Base-by-base conservation (phyloP, 345 rosid species). In the Dovyalis caffra region DNA sequence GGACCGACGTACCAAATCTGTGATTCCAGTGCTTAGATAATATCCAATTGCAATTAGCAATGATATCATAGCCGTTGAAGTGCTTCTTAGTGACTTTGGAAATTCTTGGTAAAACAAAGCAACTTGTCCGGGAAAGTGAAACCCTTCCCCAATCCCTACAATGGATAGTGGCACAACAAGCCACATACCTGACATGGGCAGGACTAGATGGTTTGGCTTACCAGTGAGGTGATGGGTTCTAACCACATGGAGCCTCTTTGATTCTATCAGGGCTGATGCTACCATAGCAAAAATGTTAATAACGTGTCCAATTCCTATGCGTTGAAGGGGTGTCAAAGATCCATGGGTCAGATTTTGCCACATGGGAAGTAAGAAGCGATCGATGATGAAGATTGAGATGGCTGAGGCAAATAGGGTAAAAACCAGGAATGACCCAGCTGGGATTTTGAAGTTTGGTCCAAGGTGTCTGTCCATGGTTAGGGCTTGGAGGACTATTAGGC, bases 381-480 rank as follows among this genome's bases (percentile, higher is more conserved):
- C n/a, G n/a, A 61, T 40, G 33, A 60, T 57, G n/a, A 62, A 31
- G 16, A 70, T 33, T 5, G 65, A 33, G 26, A 76, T 0, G 38
- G 61, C 20, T 4, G 32, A 14, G 57, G 79, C 23, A 10, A 76
- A 1, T 15, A 69, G 23, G 47, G 29, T 49, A 3, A 61, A 28
- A 2, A 61, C 37, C 1, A 45, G 5, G 15, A 76, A 69, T 28
- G 73, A 73, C 18, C 38, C 70, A 0, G 79, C 51, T 28, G 74
- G 74, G 74, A 63, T 70, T 69, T 62, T 18, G 21, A 76, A 66
- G 61, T 68, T 31, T 5, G 61, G 68, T 0, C 68, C 61, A 1
- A 76, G 69, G 57, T 63, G 62, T 3, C 65, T 56, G 69, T 76
- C 65, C 74, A 70, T 76, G 62, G 79, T 51, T 0, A 70, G 79